Percentiles rank a stretch among this genome's conserved stretches.
Conservation (phyloP, 148 eudicot species). For the Rhododendron ovatum region DNA sequence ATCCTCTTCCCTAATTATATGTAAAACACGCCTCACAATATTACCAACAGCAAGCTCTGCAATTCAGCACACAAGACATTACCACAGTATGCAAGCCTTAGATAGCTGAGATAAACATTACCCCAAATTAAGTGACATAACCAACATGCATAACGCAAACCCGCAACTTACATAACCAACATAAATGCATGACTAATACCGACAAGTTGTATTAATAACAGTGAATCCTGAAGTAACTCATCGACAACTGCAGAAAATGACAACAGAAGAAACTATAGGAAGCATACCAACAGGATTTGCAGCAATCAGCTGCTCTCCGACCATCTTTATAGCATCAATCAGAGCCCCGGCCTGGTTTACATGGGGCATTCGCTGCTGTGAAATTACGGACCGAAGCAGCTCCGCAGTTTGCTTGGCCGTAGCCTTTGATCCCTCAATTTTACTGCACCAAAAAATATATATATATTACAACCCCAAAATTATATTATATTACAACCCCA, state of each 20-base stretch:
- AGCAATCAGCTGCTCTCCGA: slow-evolving; percentile 75
- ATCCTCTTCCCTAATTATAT: slow-evolving; percentile 93
- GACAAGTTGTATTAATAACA: background rate
- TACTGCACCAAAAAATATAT: slow-evolving; percentile 33
- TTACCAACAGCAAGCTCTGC: slow-evolving; percentile 99
- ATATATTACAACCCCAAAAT: background rate
- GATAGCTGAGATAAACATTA: background rate
- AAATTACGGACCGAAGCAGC: slow-evolving; percentile 77
- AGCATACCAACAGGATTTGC: slow-evolving; percentile 88
- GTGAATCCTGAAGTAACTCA: background rate
- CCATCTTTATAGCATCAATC: slow-evolving; percentile 64
- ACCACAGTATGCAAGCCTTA: background rate
- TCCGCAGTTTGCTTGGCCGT: slow-evolving; percentile 88
- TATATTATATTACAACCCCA: background rate
- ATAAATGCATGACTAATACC: background rate
- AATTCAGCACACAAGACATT: slow-evolving; percentile 13
- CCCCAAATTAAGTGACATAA: background rate
- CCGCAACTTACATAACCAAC: background rate
- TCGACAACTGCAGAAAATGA: background rate
- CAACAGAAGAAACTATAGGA: background rate
- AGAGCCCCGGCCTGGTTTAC: slow-evolving; percentile 78
- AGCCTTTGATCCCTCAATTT: slow-evolving; percentile 88
- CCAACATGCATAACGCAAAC: background rate
- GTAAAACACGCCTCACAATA: slow-evolving; percentile 85
- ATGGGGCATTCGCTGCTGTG: slow-evolving; percentile 80